A percentile compares a stretch with the other conserved stretches of the same genome.
phyloP scores from a whole-genome alignment of 140 eudicot genomes.

The Flaveria floridana region DNA sequence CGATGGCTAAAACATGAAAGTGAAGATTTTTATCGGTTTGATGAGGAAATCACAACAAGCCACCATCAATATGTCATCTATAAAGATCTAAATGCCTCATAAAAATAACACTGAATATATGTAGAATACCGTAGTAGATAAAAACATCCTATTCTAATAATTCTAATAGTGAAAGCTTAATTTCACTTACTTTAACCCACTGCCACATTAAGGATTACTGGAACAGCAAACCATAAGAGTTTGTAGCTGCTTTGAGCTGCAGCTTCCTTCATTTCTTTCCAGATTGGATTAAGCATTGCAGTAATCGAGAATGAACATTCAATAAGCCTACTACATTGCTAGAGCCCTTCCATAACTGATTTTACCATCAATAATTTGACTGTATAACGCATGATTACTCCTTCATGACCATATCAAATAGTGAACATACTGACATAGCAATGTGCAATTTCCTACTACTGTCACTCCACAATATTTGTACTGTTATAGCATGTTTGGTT shows the following conservation, averaged over 20 bases:
- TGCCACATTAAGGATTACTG: neutral
- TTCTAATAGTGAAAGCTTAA: neutral
- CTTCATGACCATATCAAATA: neutral
- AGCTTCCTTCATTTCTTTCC: constrained; percentile 7
- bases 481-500: too few species aligned
- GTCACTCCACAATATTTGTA: neutral
- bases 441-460: neutral
- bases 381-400: neutral
- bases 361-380: neutral
- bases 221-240: constrained; percentile 2
- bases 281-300: constrained; percentile 5
- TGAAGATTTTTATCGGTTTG: constrained; percentile 13
- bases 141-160: neutral
- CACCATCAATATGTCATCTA: neutral
- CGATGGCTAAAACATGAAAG: constrained; percentile 2
- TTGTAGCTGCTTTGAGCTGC: constrained; percentile 5
- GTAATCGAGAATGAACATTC: neutral
- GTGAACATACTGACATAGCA: neutral
- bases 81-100: neutral
- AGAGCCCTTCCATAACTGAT: neutral
- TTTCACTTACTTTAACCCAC: constrained; percentile 7
- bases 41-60: neutral
- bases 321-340: neutral
- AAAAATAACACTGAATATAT: constrained; percentile 11
- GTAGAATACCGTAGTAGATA: constrained; percentile 3